These are phyloP conservation scores for Schwanniomyces occidentalis DNA, from an alignment of 805 yeast genomes.

Conservation along the genomic window DNA sequence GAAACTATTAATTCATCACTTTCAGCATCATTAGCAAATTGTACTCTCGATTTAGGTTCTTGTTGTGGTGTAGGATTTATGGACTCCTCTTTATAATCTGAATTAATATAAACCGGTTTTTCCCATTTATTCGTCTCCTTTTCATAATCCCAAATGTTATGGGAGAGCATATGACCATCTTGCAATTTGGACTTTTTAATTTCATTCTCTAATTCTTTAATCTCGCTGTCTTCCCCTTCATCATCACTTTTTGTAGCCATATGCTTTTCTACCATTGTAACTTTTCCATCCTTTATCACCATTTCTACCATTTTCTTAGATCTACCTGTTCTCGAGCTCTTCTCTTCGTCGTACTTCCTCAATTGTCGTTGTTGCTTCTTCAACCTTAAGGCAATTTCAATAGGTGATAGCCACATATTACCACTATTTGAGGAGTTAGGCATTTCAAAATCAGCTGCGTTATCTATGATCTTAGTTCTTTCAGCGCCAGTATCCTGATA, in stretches of 20 bases:
- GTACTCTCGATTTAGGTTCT: slow-evolving; percentile 24
- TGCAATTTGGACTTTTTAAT: slow-evolving; percentile 22
- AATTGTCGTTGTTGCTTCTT: slow-evolving; percentile 80
- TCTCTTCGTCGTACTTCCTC: slow-evolving; percentile 61
- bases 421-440: slow-evolving; percentile 46
- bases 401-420: slow-evolving; percentile 81
- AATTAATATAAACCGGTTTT: slow-evolving; percentile 44
- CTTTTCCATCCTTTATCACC: slow-evolving; percentile 80
- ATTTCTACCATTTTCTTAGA: slow-evolving; percentile 76
- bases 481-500: slow-evolving; percentile 88
- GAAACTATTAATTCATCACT: slow-evolving; percentile 24
- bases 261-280: slow-evolving; percentile 54
- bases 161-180: slow-evolving; percentile 30
- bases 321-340: slow-evolving; percentile 63
- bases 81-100: not conserved
- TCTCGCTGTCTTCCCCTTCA: slow-evolving; percentile 26
- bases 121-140: slow-evolving; percentile 56
- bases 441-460: slow-evolving; percentile 83
- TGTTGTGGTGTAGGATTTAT: not conserved
- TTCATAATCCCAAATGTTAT: slow-evolving; percentile 60
- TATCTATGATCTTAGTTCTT: slow-evolving; percentile 88
- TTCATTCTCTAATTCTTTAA: slow-evolving; percentile 37
- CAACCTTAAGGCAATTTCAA: slow-evolving; percentile 83
- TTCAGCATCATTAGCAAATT: slow-evolving; percentile 20
- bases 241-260: slow-evolving; percentile 11